Evolutionary conservation across 495 filamentous ascomycete genomes (phyloP).

Genomic region (Podospora bellae-mahoneyi): DNA sequence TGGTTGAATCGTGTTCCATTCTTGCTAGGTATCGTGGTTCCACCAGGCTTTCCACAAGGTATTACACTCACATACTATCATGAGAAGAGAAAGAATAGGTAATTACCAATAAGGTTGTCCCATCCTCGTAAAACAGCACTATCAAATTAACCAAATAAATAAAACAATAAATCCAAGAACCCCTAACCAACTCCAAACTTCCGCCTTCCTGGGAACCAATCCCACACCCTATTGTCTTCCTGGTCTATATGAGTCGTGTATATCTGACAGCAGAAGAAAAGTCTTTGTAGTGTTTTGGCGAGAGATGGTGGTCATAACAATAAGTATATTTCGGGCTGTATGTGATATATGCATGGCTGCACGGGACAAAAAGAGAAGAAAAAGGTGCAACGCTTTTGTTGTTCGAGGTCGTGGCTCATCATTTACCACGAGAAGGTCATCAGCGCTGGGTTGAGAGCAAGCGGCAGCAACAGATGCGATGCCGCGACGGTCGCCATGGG

Average conservation of each 20-base stretch:
- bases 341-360: neutral
- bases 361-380: constrained; percentile 8
- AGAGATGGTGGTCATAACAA: neutral
- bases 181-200: neutral
- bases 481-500: constrained; percentile 70
- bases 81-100: neutral
- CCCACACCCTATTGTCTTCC: neutral
- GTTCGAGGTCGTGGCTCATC: neutral
- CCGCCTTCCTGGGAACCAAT: neutral
- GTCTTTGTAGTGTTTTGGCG: neutral
- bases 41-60: neutral
- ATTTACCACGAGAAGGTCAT: constrained; percentile 79
- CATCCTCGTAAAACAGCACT: neutral
- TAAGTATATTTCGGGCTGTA: neutral
- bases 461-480: constrained; percentile 67
- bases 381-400: neutral
- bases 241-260: neutral
- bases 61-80: neutral
- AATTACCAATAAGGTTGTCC: neutral
- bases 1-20: neutral
- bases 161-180: neutral
- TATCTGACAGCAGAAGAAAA: neutral
- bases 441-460: constrained; percentile 71
- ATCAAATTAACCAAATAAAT: neutral
- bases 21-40: neutral